Conservation (phyloP, 768 basidiomycete genomes). For the Tulasnella calospora region DNA sequence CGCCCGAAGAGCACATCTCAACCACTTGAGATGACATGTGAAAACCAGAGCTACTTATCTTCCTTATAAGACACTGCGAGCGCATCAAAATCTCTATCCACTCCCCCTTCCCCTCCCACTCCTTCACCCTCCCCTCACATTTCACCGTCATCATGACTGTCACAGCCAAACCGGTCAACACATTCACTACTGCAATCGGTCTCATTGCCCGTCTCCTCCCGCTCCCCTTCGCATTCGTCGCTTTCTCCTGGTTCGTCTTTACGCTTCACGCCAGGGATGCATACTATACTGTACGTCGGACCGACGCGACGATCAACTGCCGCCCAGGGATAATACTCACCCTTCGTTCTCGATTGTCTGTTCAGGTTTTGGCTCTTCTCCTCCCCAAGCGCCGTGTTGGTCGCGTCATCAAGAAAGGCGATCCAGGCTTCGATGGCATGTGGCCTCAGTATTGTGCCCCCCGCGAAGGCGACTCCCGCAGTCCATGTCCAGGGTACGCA, state of each 20-base stretch:
- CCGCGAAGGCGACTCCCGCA: conserved; percentile 59
- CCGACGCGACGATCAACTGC: background rate
- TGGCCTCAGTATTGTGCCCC: conserved; percentile 52
- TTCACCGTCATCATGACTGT: background rate
- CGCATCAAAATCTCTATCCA: background rate
- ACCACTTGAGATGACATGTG: no score
- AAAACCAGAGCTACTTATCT: no score
- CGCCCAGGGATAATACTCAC: background rate
- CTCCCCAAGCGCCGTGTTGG: conserved; percentile 15
- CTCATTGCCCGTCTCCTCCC: background rate
- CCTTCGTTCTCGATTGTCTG: background rate
- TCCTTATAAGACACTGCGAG: background rate
- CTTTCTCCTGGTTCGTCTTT: background rate
- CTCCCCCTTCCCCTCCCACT: background rate
- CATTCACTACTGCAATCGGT: background rate
- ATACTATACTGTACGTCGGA: background rate
- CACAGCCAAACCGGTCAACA: background rate
- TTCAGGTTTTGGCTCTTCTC: conserved; percentile 10
- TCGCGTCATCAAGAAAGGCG: conserved; percentile 10
- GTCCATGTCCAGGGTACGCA: conserved; percentile 56
- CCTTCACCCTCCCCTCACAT: background rate
- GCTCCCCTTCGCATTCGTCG: background rate
- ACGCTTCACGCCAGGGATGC: background rate
- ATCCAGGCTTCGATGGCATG: conserved; percentile 21
- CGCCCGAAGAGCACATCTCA: background rate